Conservation (phyloP, 768 basidiomycete genomes). For the Kwoniella heveanensis region DNA sequence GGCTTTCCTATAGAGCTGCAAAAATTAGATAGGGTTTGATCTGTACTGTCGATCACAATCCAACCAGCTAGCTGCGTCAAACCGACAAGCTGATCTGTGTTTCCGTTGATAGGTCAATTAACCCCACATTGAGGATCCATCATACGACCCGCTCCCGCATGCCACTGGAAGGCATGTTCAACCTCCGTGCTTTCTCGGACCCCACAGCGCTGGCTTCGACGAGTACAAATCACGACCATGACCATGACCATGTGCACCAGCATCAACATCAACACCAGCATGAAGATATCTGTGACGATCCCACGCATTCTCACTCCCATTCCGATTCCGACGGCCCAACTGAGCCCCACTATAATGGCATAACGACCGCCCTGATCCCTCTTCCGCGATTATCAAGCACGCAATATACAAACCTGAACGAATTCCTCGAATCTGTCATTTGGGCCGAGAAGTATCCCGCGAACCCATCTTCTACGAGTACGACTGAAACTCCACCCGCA, state of each 20-base stretch:
- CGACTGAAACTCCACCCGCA: slow-evolving; percentile 2
- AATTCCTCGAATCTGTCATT: slow-evolving; percentile 76
- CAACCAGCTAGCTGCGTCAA: too few relatives aligned
- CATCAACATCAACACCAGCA: slow-evolving; percentile 57
- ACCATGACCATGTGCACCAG: slow-evolving; percentile 43
- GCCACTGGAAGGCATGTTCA: slow-evolving; percentile 75
- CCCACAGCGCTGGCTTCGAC: slow-evolving; percentile 53
- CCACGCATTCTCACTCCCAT: slow-evolving; percentile 13
- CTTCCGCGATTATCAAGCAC: slow-evolving; percentile 64
- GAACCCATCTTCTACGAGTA: not conserved
- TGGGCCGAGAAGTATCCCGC: slow-evolving; percentile 69
- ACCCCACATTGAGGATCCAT: slow-evolving; percentile 76
- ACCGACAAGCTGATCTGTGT: too few relatives aligned
- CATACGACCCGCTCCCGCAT: slow-evolving; percentile 71
- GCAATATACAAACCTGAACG: slow-evolving; percentile 66
- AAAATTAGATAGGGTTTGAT: too few relatives aligned
- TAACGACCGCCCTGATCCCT: slow-evolving; percentile 70
- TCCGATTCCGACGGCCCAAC: slow-evolving; percentile 3
- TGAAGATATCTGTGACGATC: slow-evolving; percentile 26
- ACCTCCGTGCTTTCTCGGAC: slow-evolving; percentile 73
- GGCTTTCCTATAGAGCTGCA: too few relatives aligned
- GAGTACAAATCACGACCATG: not conserved
- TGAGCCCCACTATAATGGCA: slow-evolving; percentile 62
- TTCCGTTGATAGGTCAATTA: slow-evolving; percentile 61
- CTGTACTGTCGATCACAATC: too few relatives aligned